Base-by-base conservation (phyloP, 78 protist species). In the Abeoforma whisleri region DNA sequence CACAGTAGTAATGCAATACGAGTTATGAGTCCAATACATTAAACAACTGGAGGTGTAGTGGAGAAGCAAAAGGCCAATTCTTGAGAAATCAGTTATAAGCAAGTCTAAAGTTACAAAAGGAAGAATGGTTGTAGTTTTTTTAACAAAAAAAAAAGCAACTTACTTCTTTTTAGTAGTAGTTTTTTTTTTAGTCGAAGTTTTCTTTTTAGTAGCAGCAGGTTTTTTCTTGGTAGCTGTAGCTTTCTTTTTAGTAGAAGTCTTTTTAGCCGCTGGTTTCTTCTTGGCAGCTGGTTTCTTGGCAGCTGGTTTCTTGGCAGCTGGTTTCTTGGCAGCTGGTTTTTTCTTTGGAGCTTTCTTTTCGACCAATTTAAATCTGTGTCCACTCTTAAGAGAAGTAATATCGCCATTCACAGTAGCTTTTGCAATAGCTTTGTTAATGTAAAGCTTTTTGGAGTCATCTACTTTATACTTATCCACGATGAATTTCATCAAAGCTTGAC, bases 251-350 rank as follows among this genome's bases (percentile, higher is more conserved):
- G 76, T 35, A 5, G 76, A 35, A 12, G 76, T 35, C 12, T 34
- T 35, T 12, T 48, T 48, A 72, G 76, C 76, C 2, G 35, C 37
- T 16, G 76, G 57, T 34, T 34, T 72, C 12, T 72, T 72, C 57
- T 34, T 34, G 5, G 35, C 37, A 72, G 76, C 76, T 12, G 76
- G 57, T 35, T 72, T 72, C 12, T 72, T 72, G 2, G 76, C 76
- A 35, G 76, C 35, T 34, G 76, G 35, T 35, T 72, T 72, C 12
- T 72, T 72, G 2, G 76, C 76, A 72, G 76, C 76, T 34, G 76
- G 57, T 35, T 72, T 72, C 12, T 72, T 72, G 2, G 76, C 76
- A 35, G 76, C 57, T 34, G 76, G 57, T 37, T 34, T 35, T 35
- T 72, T 72, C 76, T 72, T 72, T 34, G 2, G 2, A 34, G 12